Evolutionary conservation across 768 basidiomycete species (phyloP).

Genomic region (Leccinellum luteum): DNA sequence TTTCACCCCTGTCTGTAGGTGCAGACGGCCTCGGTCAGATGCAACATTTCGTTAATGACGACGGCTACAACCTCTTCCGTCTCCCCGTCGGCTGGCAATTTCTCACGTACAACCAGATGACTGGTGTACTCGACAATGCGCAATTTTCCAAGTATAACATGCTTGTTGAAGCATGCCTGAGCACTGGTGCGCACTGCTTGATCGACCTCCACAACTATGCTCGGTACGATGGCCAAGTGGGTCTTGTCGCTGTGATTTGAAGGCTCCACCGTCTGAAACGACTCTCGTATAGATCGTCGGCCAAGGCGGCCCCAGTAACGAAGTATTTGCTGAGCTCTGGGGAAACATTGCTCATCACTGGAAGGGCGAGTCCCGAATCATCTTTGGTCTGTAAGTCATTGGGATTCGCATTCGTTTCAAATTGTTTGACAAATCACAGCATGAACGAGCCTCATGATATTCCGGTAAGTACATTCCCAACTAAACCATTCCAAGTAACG

Average conservation of each 20-base stretch:
- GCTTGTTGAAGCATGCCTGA: slow-evolving; percentile 38
- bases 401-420: background rate
- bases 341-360: slow-evolving; percentile 50
- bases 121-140: slow-evolving; percentile 40
- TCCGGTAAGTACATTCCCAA: slow-evolving; percentile 43
- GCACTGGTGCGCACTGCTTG: slow-evolving; percentile 49
- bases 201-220: slow-evolving; percentile 65
- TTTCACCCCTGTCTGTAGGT: slow-evolving; percentile 2
- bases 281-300: slow-evolving; percentile 45
- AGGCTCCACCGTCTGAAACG: slow-evolving; percentile 6
- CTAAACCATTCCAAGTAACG: slow-evolving; percentile 44
- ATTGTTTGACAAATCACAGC: slow-evolving; percentile 22
- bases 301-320: slow-evolving; percentile 59
- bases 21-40: slow-evolving; percentile 46
- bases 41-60: slow-evolving; percentile 54
- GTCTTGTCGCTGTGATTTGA: background rate
- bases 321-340: slow-evolving; percentile 54
- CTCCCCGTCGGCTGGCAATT: slow-evolving; percentile 63
- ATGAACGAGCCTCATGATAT: slow-evolving; percentile 69
- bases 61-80: slow-evolving; percentile 57
- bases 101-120: slow-evolving; percentile 38
- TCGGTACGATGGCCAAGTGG: slow-evolving; percentile 46
- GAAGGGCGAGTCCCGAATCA: slow-evolving; percentile 37
- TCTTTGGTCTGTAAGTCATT: slow-evolving; percentile 48
- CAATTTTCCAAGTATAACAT: slow-evolving; percentile 54